Conservation (phyloP, 2,329 filamentous ascomycete species). For the Byssothecium circinans region DNA sequence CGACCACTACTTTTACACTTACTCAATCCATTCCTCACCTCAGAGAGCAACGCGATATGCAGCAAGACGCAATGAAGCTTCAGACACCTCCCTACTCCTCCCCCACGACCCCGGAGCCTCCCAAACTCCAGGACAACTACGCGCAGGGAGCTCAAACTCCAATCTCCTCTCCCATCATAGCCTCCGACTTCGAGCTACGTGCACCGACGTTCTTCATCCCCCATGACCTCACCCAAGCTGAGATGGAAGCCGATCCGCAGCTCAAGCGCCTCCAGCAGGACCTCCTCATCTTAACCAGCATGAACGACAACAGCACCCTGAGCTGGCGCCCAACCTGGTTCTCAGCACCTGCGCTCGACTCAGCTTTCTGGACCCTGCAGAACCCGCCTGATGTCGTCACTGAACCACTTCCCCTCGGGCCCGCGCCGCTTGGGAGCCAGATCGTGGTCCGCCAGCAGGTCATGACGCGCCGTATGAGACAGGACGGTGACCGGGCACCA, state of each 20-base stretch:
- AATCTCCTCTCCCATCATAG: neutral
- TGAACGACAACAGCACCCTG: conserved; percentile 31
- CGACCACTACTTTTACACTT: neutral
- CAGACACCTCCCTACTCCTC: conserved; percentile 8
- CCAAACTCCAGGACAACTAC: neutral
- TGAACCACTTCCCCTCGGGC: conserved; percentile 14
- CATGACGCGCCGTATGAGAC: conserved; percentile 28
- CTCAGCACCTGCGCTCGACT: neutral
- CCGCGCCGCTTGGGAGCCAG: neutral
- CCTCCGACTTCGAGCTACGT: neutral
- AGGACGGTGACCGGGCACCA: conserved; percentile 14
- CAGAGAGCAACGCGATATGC: no score
- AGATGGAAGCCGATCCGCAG: conserved; percentile 11
- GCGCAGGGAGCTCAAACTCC: neutral
- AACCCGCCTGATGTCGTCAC: conserved; percentile 36
- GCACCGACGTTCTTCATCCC: conserved; percentile 7
- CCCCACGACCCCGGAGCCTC: conserved; percentile 2
- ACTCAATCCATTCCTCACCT: neutral
- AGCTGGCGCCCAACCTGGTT: conserved; percentile 37
- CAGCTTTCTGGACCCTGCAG: conserved; percentile 28
- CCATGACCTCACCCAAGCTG: conserved; percentile 17
- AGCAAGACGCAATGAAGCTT: conserved; percentile 1
- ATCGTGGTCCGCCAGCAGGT: neutral
- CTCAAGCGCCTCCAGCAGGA: conserved; percentile 30
- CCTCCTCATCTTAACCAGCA: conserved; percentile 28